A percentile compares a stretch with the other conserved stretches of the same genome.
Evolutionary conservation across 768 basidiomycete species (phyloP).

Genomic region (Pleurotus pulmonarius): DNA sequence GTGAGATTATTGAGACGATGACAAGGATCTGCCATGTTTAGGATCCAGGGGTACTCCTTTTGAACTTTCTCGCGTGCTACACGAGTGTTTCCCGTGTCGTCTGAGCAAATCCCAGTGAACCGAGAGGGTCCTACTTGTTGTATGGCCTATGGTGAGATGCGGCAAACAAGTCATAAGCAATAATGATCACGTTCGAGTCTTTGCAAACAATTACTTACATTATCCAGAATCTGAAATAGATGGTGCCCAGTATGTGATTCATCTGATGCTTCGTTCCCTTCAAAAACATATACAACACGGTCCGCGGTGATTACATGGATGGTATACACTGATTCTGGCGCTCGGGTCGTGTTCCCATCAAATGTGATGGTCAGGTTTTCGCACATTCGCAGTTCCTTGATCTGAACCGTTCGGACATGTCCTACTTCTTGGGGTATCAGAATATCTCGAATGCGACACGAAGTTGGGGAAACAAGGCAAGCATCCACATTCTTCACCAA

Average conservation of each 20-base stretch:
- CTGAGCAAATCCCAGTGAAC: constrained; percentile 15
- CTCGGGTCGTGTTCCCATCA: constrained; percentile 16
- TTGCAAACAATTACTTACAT: constrained; percentile 2
- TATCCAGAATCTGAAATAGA: constrained; percentile 9
- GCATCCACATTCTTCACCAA: neutral
- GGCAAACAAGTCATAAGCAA: neutral
- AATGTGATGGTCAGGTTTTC: constrained; percentile 15
- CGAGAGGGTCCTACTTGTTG: constrained; percentile 11
- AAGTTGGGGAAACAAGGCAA: neutral
- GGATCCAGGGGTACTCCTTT: constrained; percentile 12
- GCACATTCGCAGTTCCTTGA: neutral
- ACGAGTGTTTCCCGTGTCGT: constrained; percentile 19
- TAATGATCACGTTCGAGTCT: too few species aligned
- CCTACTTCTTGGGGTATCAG: constrained; percentile 11
- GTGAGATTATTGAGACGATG: constrained; percentile 16
- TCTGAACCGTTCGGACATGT: constrained; percentile 4
- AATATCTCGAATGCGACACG: neutral
- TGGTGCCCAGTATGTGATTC: constrained; percentile 16
- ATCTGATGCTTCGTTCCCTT: constrained; percentile 16
- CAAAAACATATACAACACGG: constrained; percentile 12
- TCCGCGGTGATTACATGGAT: constrained; percentile 14
- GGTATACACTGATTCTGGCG: constrained; percentile 17
- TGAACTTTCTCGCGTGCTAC: constrained; percentile 7
- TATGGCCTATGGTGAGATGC: constrained; percentile 12
- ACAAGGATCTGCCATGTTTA: constrained; percentile 15